Evolutionary conservation across 2,329 filamentous ascomycete species (phyloP), one percentile per base, ranked within the genome.

Genomic region (Ciborinia camelliae): DNA sequence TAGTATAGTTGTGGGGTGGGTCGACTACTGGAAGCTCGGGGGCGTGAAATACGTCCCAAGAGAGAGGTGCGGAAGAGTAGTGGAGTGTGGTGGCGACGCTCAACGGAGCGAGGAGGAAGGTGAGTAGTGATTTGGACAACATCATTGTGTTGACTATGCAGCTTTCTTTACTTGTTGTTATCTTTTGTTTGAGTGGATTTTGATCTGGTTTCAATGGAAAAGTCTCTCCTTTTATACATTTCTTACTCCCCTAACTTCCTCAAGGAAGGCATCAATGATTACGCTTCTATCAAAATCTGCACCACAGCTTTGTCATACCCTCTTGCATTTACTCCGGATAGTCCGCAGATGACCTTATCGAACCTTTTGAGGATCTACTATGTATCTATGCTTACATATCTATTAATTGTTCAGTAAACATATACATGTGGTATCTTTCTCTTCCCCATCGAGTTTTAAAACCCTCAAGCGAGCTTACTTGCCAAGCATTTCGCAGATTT

Each of bases 21-120:
- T 64, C 55, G 12, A 39, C 14, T 14, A 60, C 45, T 2, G 45
- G 43, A n/a, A 51, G n/a, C 7, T 43, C 23, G 2, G 37, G 47
- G 1, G 45, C 45, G 20, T 59, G 28, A n/a, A 50, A 60, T 3
- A 64, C 37, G 10, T 52, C 45, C 62, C 53, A 64, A 4, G 41
- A 47, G 3, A 47, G 15, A 2, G 48, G 15, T 8, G 14, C 18
- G 15, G 50, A 14, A 10, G n/a, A n/a, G 15, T 28, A 39, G 10
- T 28, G 45, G 14, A 52, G 9, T 43, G 9, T 2, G n/a, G 7
- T 15, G 2, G 45, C 54, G 3, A 60, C 26, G 20, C 28, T 53
- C 12, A 60, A 12, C 2, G 26, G 23, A 26, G 45, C 37, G 12
- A 64, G 15, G 23, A 43, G 6, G 10, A n/a, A 28, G 3, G 6